phyloP scores from a whole-genome alignment of 345 rosid species.

The Boechera divaricarpa region DNA sequence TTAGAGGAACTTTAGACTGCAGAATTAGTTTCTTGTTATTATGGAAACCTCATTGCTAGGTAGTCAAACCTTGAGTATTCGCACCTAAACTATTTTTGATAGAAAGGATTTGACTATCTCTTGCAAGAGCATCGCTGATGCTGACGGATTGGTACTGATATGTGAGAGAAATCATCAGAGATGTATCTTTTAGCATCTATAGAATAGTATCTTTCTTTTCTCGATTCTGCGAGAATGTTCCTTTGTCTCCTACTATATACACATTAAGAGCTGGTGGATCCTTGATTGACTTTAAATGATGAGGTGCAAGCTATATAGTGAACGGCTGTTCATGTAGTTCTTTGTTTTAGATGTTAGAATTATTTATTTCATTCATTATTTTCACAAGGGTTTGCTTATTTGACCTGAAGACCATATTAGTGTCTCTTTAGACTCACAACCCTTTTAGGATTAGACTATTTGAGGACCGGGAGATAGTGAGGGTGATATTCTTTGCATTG shows the following conservation, averaged over 20 bases:
- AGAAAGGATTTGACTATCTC: neutral
- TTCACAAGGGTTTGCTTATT: neutral
- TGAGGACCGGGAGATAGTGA: neutral
- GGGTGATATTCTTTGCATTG: neutral
- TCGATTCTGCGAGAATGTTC: neutral
- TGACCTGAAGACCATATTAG: neutral
- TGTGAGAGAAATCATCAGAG: constrained; percentile 10
- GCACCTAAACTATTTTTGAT: neutral
- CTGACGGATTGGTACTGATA: neutral
- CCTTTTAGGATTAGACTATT: neutral
- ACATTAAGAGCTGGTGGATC: neutral
- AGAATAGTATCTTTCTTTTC: neutral
- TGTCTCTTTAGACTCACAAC: constrained; percentile 1
- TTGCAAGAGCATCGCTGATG: neutral
- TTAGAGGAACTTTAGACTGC: neutral
- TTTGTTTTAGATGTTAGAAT: neutral
- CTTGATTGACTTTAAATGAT: neutral
- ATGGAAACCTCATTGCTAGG: neutral
- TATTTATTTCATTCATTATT: neutral
- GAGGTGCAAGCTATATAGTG: neutral
- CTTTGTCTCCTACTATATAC: neutral
- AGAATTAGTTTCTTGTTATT: neutral
- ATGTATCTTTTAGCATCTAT: neutral
- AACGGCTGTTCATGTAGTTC: neutral
- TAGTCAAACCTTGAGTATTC: constrained; percentile 10